phyloP scores from a whole-genome alignment of 371 early-diverging fungal genomes.

The Haplosporangium sp. region DNA sequence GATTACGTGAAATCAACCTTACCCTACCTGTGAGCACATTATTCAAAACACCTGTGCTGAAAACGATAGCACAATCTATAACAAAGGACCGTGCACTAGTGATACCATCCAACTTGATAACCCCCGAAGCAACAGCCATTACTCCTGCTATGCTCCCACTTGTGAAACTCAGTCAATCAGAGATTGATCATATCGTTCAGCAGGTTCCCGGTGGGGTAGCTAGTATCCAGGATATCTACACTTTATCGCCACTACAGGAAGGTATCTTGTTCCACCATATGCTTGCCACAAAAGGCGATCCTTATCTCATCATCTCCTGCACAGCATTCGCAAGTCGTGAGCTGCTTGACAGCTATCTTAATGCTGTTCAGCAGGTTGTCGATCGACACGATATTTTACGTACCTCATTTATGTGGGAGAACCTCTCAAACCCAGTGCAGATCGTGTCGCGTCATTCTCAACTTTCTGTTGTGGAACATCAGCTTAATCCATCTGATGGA shows the following conservation, averaged over 20 bases:
- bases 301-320: background rate
- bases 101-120: background rate
- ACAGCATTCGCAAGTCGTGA: conserved; percentile 3
- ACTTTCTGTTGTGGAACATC: background rate
- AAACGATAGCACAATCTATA: too few species aligned
- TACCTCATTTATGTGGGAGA: conserved; percentile 13
- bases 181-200: conserved; percentile 19
- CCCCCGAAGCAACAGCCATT: background rate
- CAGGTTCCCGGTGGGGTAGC: conserved; percentile 12
- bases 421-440: conserved; percentile 14
- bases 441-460: conserved; percentile 16
- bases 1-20: too few species aligned
- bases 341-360: conserved; percentile 18
- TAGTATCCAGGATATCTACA: conserved; percentile 39
- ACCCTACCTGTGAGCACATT: too few species aligned
- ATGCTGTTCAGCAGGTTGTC: conserved; percentile 21
- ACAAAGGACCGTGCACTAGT: too few species aligned
- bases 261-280: conserved; percentile 32
- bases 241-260: conserved; percentile 2
- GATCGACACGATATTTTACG: conserved; percentile 24
- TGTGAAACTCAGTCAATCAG: conserved; percentile 18
- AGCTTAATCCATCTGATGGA: conserved; percentile 18
- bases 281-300: conserved; percentile 13
- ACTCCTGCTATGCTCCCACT: conserved; percentile 20
- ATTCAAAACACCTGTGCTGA: too few species aligned